Conservation (phyloP, 2,329 filamentous ascomycete genomes). For the Colletotrichum sojae region DNA sequence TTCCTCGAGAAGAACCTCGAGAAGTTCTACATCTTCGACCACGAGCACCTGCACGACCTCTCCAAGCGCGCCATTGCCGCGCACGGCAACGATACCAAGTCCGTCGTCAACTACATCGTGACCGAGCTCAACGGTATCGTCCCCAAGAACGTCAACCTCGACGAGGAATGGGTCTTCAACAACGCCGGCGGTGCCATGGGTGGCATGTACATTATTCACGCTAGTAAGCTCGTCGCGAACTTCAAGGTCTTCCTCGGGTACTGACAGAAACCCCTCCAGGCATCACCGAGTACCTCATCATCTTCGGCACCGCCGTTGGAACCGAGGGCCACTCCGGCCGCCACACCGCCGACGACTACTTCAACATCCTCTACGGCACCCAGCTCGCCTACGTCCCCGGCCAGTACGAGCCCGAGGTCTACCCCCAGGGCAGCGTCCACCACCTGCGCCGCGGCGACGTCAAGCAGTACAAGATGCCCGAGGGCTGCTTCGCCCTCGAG, state of each 20-base stretch:
- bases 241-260: background rate
- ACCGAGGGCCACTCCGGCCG: conserved; percentile 91
- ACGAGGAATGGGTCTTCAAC: conserved; percentile 92
- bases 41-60: conserved; percentile 77
- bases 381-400: conserved; percentile 83
- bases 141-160: conserved; percentile 72
- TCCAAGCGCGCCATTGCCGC: conserved; percentile 74
- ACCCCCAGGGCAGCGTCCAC: conserved; percentile 78
- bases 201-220: conserved; percentile 90
- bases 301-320: conserved; percentile 86
- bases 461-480: conserved; percentile 88
- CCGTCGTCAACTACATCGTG: conserved; percentile 79
- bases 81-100: conserved; percentile 82
- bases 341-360: conserved; percentile 95
- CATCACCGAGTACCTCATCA: conserved; percentile 90
- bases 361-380: conserved; percentile 87
- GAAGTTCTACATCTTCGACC: conserved; percentile 82
- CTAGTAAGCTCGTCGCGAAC: conserved; percentile 68
- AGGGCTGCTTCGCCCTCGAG: conserved; percentile 84
- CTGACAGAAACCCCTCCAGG: conserved; percentile 54
- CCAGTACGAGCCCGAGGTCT: conserved; percentile 77
- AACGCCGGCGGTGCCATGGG: conserved; percentile 94
- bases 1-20: conserved; percentile 71
- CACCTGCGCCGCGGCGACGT: conserved; percentile 79
- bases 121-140: conserved; percentile 72